Percentiles rank a stretch among this genome's conserved stretches.
Evolutionary conservation across 805 yeast species (phyloP).

Genomic region (Candida suzukii): DNA sequence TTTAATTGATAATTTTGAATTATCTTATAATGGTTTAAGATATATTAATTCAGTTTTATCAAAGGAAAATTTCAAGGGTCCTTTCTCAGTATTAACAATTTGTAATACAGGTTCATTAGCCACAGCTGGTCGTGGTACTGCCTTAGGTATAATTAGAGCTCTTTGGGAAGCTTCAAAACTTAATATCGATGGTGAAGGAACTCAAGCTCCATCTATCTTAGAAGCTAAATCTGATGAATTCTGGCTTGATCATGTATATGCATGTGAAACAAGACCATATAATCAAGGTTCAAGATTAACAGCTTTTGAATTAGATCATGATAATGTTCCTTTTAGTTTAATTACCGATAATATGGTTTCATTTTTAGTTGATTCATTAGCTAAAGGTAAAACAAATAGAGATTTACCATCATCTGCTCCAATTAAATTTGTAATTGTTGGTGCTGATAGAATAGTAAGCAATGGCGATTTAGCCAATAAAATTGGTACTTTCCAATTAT

Average conservation of each 20-base stretch:
- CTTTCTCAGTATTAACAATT: constrained; percentile 79
- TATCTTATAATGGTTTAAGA: constrained; percentile 78
- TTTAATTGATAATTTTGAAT: constrained; percentile 62
- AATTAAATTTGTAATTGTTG: constrained; percentile 83
- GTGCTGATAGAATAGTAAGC: constrained; percentile 88
- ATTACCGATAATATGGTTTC: constrained; percentile 92
- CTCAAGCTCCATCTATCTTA: not conserved
- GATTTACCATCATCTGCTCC: constrained; percentile 40
- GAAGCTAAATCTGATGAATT: constrained; percentile 22
- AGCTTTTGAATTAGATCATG: constrained; percentile 83
- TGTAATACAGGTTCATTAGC: constrained; percentile 97
- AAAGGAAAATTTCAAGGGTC: constrained; percentile 46
- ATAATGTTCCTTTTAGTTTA: constrained; percentile 78
- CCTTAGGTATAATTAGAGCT: constrained; percentile 84
- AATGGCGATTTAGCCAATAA: constrained; percentile 97
- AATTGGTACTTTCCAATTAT: constrained; percentile 89
- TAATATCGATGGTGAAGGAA: constrained; percentile 6
- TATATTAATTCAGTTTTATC: constrained; percentile 45
- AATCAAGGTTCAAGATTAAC: constrained; percentile 94
- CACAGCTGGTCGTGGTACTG: constrained; percentile 97
- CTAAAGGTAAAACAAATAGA: constrained; percentile 18
- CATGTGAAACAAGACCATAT: constrained; percentile 93
- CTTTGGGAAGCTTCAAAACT: constrained; percentile 38
- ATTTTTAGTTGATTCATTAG: constrained; percentile 50
- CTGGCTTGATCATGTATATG: constrained; percentile 65